These are phyloP conservation scores for Beauveria scarabaeidicola DNA, from an alignment of 2,329 filamentous ascomycete species.

Conservation along the genomic window DNA sequence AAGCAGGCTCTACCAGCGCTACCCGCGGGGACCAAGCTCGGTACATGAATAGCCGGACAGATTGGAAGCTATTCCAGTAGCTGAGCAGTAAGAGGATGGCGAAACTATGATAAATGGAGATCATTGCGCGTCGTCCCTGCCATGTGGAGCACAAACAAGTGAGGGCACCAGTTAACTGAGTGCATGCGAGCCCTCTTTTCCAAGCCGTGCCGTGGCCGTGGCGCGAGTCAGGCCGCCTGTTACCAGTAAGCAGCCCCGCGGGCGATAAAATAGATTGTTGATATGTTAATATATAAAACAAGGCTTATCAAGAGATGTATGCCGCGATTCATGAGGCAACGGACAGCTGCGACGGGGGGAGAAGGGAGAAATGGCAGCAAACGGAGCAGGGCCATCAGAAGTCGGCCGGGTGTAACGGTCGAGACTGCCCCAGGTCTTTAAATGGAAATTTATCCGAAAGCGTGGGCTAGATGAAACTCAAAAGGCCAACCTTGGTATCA, in stretches of 20 bases:
- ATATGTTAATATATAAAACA: too few species aligned
- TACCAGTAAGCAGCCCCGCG: too few species aligned
- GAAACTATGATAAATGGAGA: constrained; percentile 6
- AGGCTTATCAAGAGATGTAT: background rate
- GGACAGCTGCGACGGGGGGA: background rate
- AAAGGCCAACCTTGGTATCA: background rate
- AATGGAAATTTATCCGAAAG: background rate
- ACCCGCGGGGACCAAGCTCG: background rate
- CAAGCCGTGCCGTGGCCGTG: background rate
- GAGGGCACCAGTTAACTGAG: background rate
- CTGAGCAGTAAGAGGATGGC: background rate
- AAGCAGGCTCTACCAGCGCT: background rate
- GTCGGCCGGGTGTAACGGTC: background rate
- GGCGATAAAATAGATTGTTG: too few species aligned
- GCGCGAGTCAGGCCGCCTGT: background rate
- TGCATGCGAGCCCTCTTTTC: background rate
- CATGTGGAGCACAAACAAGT: background rate
- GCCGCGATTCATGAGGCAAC: background rate
- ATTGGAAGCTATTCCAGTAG: background rate
- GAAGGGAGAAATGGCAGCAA: background rate
- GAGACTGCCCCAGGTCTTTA: background rate
- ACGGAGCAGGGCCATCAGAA: background rate
- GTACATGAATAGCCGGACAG: background rate
- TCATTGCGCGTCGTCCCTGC: background rate
- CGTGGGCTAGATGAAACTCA: background rate